Evolutionary conservation across 331 rosid genomes (phyloP), one percentile per base, ranked within the genome.

Genomic region (Cydonia oblonga): DNA sequence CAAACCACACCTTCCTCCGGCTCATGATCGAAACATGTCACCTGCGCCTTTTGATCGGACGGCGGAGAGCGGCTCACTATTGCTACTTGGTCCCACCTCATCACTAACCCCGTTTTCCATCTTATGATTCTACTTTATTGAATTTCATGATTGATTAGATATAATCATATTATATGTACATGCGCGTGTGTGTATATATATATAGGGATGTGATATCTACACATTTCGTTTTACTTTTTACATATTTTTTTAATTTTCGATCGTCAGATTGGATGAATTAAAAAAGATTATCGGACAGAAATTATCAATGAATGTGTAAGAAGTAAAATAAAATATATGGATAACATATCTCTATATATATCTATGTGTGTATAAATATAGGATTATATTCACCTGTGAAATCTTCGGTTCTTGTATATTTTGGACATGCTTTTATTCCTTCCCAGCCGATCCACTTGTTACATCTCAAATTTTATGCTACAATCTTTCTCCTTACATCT

Each of bases 1-100:
- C 10, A 29, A 24, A 16, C 75, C 82, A 66, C 78, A 84, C 81
- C 59, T 46, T 75, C 76, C 74, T 71, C 80, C 84, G 69, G 64
- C 74, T 76, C 72, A 80, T 79, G 33, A 76, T 75, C 62, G 29
- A 24, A 62, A 54, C 19, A 70, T 38, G 26, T 65, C 32, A 5
- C 54, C 20, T 4, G 16, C 6, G 1, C 22, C 16, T 57, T 44
- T 67, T 44, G 0, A 75, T 79, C 83, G 25, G 75, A 75, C 83
- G 86, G 76, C 78, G 79, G 24, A 1, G 28, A 70, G 23, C 28
- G 67, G 44, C 66, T 70, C 42, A 46, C 32, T 30, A 11, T 46
- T 10, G 20, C 52, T 13, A 6, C 16, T 3, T 42, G 46, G 79
- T 14, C 78, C 79, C 83, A 42, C 63, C 65, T 24, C 53, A 53